Percentiles rank a stretch among this genome's conserved stretches.
Evolutionary conservation across 2,329 filamentous ascomycete genomes (phyloP).

Genomic region (Cytospora piceae): DNA sequence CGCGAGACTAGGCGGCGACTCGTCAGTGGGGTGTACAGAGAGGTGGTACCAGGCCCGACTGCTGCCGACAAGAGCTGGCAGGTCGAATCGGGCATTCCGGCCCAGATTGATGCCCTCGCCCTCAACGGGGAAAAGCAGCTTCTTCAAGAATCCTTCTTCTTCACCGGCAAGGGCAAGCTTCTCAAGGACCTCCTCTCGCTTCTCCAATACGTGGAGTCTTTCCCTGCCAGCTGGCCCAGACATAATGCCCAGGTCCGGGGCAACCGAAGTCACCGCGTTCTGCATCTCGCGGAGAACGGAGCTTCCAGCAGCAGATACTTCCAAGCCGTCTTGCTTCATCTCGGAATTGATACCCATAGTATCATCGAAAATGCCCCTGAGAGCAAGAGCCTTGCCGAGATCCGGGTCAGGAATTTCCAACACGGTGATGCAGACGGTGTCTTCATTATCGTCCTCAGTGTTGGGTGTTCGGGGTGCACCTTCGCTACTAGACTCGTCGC

Average conservation of each 20-base stretch:
- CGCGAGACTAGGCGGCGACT: conserved; percentile 75
- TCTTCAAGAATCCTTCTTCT: conserved; percentile 79
- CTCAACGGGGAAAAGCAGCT: conserved; percentile 76
- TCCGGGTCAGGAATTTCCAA: conserved; percentile 81
- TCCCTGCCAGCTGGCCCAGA: conserved; percentile 70
- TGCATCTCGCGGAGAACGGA: conserved; percentile 89
- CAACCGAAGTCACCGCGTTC: conserved; percentile 75
- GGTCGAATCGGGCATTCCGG: conserved; percentile 76
- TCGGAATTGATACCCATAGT: conserved; percentile 90
- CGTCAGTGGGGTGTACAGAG: conserved; percentile 87
- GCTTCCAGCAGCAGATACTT: conserved; percentile 72
- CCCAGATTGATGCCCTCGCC: conserved; percentile 82
- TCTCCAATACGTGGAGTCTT: conserved; percentile 77
- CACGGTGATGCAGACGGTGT: conserved; percentile 87
- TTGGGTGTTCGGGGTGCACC: conserved; percentile 66
- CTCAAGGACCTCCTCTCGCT: conserved; percentile 80
- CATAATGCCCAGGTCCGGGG: conserved; percentile 77
- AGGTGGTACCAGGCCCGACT: conserved; percentile 97
- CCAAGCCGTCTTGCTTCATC: conserved; percentile 94
- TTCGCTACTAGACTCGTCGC: conserved; percentile 68
- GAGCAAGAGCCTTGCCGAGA: conserved; percentile 83
- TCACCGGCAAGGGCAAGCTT: conserved; percentile 84
- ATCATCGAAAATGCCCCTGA: conserved; percentile 93
- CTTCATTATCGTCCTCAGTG: conserved; percentile 71
- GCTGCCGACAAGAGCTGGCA: conserved; percentile 73